phyloP scores from a whole-genome alignment of 2,329 filamentous ascomycete genomes.

The Emmonsiellopsis sp. region DNA sequence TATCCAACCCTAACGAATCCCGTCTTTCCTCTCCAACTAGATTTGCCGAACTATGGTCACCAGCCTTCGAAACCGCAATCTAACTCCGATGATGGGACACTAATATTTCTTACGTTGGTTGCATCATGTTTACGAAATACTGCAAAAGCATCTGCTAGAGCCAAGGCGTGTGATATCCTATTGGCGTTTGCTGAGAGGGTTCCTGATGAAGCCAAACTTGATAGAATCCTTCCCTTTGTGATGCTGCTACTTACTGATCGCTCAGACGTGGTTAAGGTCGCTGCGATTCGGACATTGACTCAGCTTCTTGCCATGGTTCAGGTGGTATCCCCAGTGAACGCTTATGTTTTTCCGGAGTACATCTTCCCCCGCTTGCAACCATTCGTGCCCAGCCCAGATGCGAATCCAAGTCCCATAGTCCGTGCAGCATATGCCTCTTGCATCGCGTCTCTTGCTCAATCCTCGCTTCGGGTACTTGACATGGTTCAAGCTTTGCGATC shows the following conservation, averaged over 20 bases:
- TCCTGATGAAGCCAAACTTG: conserved; percentile 91
- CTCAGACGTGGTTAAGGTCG: conserved; percentile 73
- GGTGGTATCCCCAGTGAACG: conserved; percentile 70
- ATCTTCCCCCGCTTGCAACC: conserved; percentile 51
- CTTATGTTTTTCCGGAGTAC: conserved; percentile 59
- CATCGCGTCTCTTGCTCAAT: conserved; percentile 77
- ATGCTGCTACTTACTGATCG: conserved; percentile 74
- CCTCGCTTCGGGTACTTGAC: conserved; percentile 76
- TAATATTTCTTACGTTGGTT: conserved; percentile 84
- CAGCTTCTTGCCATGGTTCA: conserved; percentile 80
- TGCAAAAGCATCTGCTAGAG: conserved; percentile 73
- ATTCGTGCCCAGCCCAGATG: conserved; percentile 46
- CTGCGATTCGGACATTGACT: conserved; percentile 76
- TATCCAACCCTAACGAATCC: conserved; percentile 26
- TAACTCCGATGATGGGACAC: conserved; percentile 73
- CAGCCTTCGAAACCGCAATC: conserved; percentile 53
- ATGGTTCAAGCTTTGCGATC: conserved; percentile 81
- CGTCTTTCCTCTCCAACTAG: conserved; percentile 65
- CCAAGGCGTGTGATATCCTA: conserved; percentile 83
- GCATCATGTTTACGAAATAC: conserved; percentile 85
- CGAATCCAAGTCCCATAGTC: conserved; percentile 59
- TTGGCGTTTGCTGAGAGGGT: conserved; percentile 84
- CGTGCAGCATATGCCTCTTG: conserved; percentile 90
- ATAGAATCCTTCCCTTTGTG: conserved; percentile 84
- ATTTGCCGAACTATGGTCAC: conserved; percentile 77